Evolutionary conservation across 306 rosid species (phyloP).

Genomic region (Vicia faba): DNA sequence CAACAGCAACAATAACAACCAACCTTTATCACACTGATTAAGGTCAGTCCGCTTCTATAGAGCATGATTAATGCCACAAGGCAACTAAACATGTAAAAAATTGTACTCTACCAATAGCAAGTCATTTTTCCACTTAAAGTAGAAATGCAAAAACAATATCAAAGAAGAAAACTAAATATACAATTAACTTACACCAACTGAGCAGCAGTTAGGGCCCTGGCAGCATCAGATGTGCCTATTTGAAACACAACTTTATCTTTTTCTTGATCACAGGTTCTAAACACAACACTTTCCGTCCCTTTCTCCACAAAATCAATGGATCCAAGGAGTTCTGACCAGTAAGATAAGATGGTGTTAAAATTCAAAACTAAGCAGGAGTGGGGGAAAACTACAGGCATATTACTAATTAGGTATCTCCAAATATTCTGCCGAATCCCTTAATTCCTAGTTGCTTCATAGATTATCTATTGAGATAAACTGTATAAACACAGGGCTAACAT

Average conservation of each 20-base stretch:
- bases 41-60: too few relatives aligned
- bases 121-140: slow-evolving; percentile 16
- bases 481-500: too few relatives aligned
- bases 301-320: slow-evolving; percentile 83
- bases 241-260: slow-evolving; percentile 78
- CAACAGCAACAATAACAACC: too few relatives aligned
- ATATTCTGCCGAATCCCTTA: too few relatives aligned
- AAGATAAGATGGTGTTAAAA: neutral
- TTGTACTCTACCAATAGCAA: neutral
- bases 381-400: too few relatives aligned
- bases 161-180: slow-evolving; percentile 16
- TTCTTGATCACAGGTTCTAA: slow-evolving; percentile 83
- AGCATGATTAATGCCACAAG: slow-evolving; percentile 4
- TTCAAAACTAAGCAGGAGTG: too few relatives aligned
- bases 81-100: neutral
- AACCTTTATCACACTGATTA: too few relatives aligned
- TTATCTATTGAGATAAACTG: too few relatives aligned
- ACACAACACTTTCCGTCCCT: slow-evolving; percentile 70
- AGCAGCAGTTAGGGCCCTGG: slow-evolving; percentile 80
- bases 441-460: too few relatives aligned
- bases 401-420: too few relatives aligned
- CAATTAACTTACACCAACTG: slow-evolving; percentile 69
- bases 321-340: slow-evolving; percentile 57
- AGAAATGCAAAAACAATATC: neutral
- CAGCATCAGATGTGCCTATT: slow-evolving; percentile 84